Conservation (phyloP, 2,329 filamentous ascomycete species). For the Escovopsis sp. region DNA sequence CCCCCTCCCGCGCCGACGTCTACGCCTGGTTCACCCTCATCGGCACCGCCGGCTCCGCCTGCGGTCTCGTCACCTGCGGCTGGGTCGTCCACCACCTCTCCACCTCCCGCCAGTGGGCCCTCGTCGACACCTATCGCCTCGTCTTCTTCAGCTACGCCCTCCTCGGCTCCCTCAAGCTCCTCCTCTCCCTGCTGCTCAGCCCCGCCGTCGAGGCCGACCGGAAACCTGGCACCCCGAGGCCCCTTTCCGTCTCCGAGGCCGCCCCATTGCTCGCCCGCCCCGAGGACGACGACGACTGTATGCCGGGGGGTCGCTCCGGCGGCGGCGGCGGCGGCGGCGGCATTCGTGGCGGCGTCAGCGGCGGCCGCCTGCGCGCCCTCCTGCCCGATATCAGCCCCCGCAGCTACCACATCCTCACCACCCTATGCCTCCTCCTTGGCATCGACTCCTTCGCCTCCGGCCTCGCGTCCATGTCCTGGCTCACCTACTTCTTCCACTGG, state of each 20-base stretch:
- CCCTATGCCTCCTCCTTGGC: slow-evolving; percentile 51
- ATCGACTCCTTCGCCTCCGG: slow-evolving; percentile 58
- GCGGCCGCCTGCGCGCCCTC: slow-evolving; percentile 12
- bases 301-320: no score
- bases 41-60: slow-evolving; percentile 44
- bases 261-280: slow-evolving; percentile 13
- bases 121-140: slow-evolving; percentile 32
- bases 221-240: neutral
- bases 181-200: slow-evolving; percentile 34
- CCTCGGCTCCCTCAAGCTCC: slow-evolving; percentile 41
- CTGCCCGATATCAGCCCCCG: slow-evolving; percentile 41
- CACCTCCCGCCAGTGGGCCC: slow-evolving; percentile 24
- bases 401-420: slow-evolving; percentile 38
- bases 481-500: slow-evolving; percentile 39
- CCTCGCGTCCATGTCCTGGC: slow-evolving; percentile 47
- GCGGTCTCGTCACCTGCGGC: slow-evolving; percentile 43
- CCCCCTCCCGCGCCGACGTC: slow-evolving; percentile 33
- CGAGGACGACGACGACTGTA: slow-evolving; percentile 5
- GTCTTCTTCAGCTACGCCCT: slow-evolving; percentile 43
- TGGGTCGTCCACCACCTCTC: slow-evolving; percentile 40
- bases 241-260: slow-evolving; percentile 6
- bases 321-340: no score
- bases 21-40: slow-evolving; percentile 47
- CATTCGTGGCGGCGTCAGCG: no score
- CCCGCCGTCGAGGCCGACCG: slow-evolving; percentile 25